Evolutionary conservation across 2,329 filamentous ascomycete species (phyloP), one percentile per base, ranked within the genome.

Genomic region (Capronia americana): DNA sequence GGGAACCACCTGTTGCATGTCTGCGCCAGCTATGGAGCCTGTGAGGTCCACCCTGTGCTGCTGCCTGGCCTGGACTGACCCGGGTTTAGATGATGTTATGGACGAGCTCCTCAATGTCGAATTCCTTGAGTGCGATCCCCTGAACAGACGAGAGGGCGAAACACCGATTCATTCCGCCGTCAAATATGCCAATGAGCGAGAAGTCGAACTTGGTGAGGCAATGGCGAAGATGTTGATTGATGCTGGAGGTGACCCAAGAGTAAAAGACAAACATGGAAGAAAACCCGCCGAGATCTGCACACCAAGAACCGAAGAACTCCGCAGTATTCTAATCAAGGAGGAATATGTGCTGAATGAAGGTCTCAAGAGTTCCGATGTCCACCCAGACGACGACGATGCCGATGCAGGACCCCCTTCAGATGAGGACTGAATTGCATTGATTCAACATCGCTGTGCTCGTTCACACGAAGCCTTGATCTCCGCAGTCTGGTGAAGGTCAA

Each of bases 1-100:
- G 95, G 95, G 59, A 93, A 94, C 79, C 88, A 94, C 76, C 88
- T 93, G 34, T 88, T 97, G 77, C 95, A 98, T 79, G 88, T 97
- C 73, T 95, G 93, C 57, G 94, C 94, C 34, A 85, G 87, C 32
- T 89, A 88, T 71, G 95, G 95, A 73, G 92, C 93, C 80, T 97
- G 92, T 94, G 83, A 73, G 89, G 7, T 23, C 32, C 24, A 44
- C n/a, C 23, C 46, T 4, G 12, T 44, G 24, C 54, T n/a, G 30
- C 24, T 46, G 34, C 28, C 32, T 41, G 48, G 46, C 10, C 57
- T 48, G 11, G 30, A 57, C 30, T 58, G 58, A 64, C 57, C 30
- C 58, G 17, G 38, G 34, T 66, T n/a, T 59, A 83, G 81, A 80
- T 69, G 80, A 82, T 66, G 78, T 78, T 20, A 81, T 82, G 79